Percentiles rank a stretch among this genome's conserved stretches.
phyloP scores from a whole-genome alignment of 2,329 filamentous ascomycete species.

The Pyrenochaeta sp. region DNA sequence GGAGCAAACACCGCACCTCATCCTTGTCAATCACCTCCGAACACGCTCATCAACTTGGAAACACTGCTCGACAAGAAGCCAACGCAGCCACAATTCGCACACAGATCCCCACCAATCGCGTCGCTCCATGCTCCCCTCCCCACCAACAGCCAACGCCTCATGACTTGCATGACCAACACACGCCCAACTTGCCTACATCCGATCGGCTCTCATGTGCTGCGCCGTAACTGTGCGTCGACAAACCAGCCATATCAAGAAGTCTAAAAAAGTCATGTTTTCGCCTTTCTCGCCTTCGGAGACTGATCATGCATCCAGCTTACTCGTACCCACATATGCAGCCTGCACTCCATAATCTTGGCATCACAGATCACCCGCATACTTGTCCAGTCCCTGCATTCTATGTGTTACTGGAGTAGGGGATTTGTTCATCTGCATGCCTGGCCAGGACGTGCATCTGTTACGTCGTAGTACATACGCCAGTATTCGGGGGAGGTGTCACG shows the following conservation, averaged over 20 bases:
- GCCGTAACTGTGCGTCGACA: neutral
- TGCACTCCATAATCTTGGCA: conserved; percentile 22
- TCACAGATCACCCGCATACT: conserved; percentile 22
- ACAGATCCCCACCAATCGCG: neutral
- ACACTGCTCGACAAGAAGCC: neutral
- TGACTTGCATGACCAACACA: neutral
- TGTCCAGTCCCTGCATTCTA: conserved; percentile 9
- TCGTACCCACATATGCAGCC: conserved; percentile 8
- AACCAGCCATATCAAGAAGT: neutral
- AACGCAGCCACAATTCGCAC: neutral
- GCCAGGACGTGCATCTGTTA: no score
- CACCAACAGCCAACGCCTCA: neutral
- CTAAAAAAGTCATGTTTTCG: neutral
- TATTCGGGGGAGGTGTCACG: no score
- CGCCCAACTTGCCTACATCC: conserved; percentile 1
- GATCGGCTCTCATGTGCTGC: neutral
- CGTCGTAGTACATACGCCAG: no score
- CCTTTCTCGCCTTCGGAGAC: conserved; percentile 3
- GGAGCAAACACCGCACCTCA: neutral
- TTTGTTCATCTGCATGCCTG: no score
- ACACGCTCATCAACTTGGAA: neutral
- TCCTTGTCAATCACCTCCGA: neutral
- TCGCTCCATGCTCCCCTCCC: neutral
- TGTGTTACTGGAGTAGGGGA: no score
- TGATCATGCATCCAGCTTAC: conserved; percentile 11